Conservation (phyloP, 1,284 basidiomycete genomes). For the Pseudozyma tsukubaensis region DNA sequence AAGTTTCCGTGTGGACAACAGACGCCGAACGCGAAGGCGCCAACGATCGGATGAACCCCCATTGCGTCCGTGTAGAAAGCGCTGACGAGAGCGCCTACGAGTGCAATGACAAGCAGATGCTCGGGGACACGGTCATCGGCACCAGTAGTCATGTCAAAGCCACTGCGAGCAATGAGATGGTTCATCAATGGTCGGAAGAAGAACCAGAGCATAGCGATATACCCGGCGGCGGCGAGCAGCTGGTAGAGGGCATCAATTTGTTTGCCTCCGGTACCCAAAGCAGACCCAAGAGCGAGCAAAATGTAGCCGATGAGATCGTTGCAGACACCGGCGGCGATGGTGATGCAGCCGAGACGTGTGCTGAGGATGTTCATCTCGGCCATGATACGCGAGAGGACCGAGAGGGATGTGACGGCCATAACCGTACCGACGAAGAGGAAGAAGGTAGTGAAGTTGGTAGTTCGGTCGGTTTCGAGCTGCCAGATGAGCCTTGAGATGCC, state of each 20-base stretch:
- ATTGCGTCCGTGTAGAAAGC: constrained; percentile 49
- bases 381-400: constrained; percentile 52
- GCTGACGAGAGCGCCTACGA: constrained; percentile 49
- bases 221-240: constrained; percentile 48
- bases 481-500: constrained; percentile 55
- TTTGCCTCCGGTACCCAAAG: constrained; percentile 43
- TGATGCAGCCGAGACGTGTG: constrained; percentile 52
- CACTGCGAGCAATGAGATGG: constrained; percentile 33
- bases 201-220: constrained; percentile 48
- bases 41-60: constrained; percentile 56
- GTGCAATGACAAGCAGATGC: constrained; percentile 35
- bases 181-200: constrained; percentile 44
- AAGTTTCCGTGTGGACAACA: constrained; percentile 51
- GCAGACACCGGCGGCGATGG: constrained; percentile 52
- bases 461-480: constrained; percentile 41
- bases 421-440: constrained; percentile 60
- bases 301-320: constrained; percentile 59
- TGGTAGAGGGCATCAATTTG: constrained; percentile 52
- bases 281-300: constrained; percentile 49
- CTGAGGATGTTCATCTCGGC: constrained; percentile 56
- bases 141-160: constrained; percentile 42
- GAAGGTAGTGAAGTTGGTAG: constrained; percentile 55
- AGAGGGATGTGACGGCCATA: constrained; percentile 58
- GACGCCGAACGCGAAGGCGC: constrained; percentile 52
- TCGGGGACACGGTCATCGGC: constrained; percentile 43